Percentiles rank a stretch among this genome's conserved stretches.
These are phyloP conservation scores for Drechslerella stenobrocha DNA, from an alignment of 2,329 filamentous ascomycete genomes.

Conservation along the genomic window DNA sequence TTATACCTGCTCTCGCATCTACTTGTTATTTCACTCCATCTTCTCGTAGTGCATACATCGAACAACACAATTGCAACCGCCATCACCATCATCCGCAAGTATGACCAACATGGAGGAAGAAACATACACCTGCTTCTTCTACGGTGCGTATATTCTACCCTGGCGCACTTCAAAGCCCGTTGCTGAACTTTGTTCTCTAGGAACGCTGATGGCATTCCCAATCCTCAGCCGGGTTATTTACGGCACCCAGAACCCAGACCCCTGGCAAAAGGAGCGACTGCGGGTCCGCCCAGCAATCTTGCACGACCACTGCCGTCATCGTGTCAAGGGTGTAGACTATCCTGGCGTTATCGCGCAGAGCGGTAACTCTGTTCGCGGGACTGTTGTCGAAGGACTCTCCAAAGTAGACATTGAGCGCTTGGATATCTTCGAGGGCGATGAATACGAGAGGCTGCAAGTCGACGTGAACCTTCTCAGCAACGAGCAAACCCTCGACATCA, in stretches of 20 bases:
- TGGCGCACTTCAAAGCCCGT: background rate
- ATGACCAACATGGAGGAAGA: slow-evolving; percentile 55
- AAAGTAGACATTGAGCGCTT: slow-evolving; percentile 73
- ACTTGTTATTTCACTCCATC: too few species aligned
- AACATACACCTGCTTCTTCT: slow-evolving; percentile 66
- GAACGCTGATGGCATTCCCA: slow-evolving; percentile 76
- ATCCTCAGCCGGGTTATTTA: slow-evolving; percentile 86
- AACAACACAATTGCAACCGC: slow-evolving; percentile 11
- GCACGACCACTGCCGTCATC: slow-evolving; percentile 69
- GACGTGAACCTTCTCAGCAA: slow-evolving; percentile 56
- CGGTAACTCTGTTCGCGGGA: slow-evolving; percentile 69
- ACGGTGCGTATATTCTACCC: slow-evolving; percentile 59
- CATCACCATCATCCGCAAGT: background rate
- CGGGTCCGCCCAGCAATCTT: slow-evolving; percentile 76
- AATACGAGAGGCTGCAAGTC: slow-evolving; percentile 66
- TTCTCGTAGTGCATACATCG: too few species aligned
- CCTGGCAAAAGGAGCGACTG: slow-evolving; percentile 62
- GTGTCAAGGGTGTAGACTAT: slow-evolving; percentile 73
- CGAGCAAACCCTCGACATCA: slow-evolving; percentile 55
- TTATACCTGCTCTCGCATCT: background rate
- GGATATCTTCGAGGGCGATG: slow-evolving; percentile 77
- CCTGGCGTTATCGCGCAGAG: slow-evolving; percentile 70
- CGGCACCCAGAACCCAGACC: slow-evolving; percentile 61
- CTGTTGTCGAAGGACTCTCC: slow-evolving; percentile 76
- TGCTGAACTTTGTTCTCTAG: slow-evolving; percentile 51